Evolutionary conservation across 352 stramenopile genomes (phyloP).

Genomic region (Pythium periplocum): DNA sequence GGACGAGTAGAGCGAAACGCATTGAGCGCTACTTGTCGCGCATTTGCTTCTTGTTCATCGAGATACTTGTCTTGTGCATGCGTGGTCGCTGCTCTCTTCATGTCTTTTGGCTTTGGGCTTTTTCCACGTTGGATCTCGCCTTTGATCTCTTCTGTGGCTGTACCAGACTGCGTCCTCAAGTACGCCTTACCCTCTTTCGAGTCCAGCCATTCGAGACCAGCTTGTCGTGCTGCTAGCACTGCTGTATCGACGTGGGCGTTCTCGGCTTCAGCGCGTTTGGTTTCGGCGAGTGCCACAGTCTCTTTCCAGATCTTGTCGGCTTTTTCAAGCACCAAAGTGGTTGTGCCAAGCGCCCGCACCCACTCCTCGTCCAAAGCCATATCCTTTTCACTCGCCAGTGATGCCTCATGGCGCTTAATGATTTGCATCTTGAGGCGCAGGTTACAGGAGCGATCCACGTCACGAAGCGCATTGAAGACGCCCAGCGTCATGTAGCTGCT

Average conservation of each 20-base stretch:
- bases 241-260: conserved; percentile 18
- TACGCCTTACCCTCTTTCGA: conserved; percentile 59
- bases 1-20: conserved; percentile 23
- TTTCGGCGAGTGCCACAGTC: conserved; percentile 30
- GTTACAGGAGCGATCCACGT: conserved; percentile 47
- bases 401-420: conserved; percentile 30
- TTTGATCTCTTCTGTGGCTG: conserved; percentile 45
- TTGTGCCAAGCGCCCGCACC: conserved; percentile 21
- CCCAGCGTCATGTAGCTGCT: conserved; percentile 23
- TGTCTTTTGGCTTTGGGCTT: conserved; percentile 50
- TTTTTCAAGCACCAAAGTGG: conserved; percentile 19
- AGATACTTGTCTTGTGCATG: conserved; percentile 36
- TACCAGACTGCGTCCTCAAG: conserved; percentile 44
- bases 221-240: conserved; percentile 10
- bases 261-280: conserved; percentile 29
- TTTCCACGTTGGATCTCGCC: conserved; percentile 35
- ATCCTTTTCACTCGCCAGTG: conserved; percentile 8
- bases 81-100: conserved; percentile 35
- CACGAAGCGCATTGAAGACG: conserved; percentile 31
- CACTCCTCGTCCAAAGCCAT: conserved; percentile 24
- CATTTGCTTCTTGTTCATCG: conserved; percentile 26
- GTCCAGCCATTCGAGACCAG: conserved; percentile 49
- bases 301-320: conserved; percentile 31
- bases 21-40: conserved; percentile 27
- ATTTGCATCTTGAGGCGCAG: conserved; percentile 58